These are phyloP conservation scores for Monoraphidium neglectum DNA, from an alignment of 139 green algal genomes.

Conservation along the genomic window DNA sequence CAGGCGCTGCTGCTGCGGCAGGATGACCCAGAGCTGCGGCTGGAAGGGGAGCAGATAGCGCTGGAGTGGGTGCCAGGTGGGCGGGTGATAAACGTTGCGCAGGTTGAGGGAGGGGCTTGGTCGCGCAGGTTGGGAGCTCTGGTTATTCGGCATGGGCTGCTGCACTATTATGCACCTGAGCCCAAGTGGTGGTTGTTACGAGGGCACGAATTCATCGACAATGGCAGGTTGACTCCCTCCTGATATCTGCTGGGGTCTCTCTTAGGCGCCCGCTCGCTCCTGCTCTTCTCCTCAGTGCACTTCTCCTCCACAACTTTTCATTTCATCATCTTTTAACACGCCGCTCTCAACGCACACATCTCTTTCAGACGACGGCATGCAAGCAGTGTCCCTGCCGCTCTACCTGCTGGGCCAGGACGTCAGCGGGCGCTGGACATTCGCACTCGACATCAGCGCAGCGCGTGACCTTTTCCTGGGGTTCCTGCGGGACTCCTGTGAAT, in stretches of 20 bases:
- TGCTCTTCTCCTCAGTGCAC: not conserved
- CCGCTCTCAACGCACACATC: not conserved
- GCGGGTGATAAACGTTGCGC: not conserved
- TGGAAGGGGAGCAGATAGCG: constrained; percentile 46
- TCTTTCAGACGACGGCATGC: constrained; percentile 22
- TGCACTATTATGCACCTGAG: no score
- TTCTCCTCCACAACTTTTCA: no score
- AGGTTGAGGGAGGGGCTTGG: no score
- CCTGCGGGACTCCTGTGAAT: constrained; percentile 31
- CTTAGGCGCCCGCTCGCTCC: not conserved
- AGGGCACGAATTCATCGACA: not conserved
- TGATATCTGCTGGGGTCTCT: not conserved
- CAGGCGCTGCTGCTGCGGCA: constrained; percentile 49
- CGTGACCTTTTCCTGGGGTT: constrained; percentile 28
- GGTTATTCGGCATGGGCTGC: no score
- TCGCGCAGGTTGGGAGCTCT: no score
- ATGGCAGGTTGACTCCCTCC: not conserved
- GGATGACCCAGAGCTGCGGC: constrained; percentile 49
- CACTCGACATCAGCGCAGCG: constrained; percentile 43
- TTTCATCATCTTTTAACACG: not conserved
- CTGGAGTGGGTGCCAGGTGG: constrained; percentile 45
- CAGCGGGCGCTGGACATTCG: constrained; percentile 58
- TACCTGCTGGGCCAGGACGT: constrained; percentile 50
- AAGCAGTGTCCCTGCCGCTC: constrained; percentile 39
- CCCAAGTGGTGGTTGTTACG: not conserved